A percentile compares a stretch with the other conserved stretches of the same genome.
phyloP scores from a whole-genome alignment of 2,329 filamentous ascomycete species.

The Alternaria postmessia region DNA sequence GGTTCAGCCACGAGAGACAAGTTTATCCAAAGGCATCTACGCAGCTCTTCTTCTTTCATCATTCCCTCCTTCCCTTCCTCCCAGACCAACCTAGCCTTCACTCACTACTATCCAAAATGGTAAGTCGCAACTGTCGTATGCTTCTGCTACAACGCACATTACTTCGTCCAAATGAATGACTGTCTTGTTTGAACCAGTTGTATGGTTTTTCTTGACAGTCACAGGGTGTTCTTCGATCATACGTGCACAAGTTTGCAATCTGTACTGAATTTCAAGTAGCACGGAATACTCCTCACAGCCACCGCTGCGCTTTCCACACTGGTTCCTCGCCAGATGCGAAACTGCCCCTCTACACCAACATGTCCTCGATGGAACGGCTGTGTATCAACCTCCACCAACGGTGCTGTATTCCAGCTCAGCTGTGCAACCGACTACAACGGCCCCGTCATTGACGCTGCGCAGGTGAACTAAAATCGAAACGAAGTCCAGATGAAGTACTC shows the following conservation, averaged over 20 bases:
- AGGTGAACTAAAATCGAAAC: neutral
- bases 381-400: conserved; percentile 13
- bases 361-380: conserved; percentile 22
- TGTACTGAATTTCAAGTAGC: conserved; percentile 4
- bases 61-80: neutral
- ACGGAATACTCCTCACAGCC: conserved; percentile 1
- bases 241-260: neutral
- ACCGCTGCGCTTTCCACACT: conserved; percentile 3
- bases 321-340: neutral
- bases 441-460: conserved; percentile 9
- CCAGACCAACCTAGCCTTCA: neutral
- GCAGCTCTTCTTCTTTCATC: neutral
- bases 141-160: neutral
- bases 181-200: neutral
- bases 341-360: conserved; percentile 9
- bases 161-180: neutral
- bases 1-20: neutral
- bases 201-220: neutral
- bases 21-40: neutral
- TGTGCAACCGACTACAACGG: conserved; percentile 20
- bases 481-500: neutral
- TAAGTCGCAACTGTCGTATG: neutral
- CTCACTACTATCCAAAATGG: conserved; percentile 1
- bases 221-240: neutral
- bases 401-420: conserved; percentile 17